These are phyloP conservation scores for Aspergillus sclerotioniger DNA, from an alignment of 495 filamentous ascomycete genomes.

Conservation along the genomic window DNA sequence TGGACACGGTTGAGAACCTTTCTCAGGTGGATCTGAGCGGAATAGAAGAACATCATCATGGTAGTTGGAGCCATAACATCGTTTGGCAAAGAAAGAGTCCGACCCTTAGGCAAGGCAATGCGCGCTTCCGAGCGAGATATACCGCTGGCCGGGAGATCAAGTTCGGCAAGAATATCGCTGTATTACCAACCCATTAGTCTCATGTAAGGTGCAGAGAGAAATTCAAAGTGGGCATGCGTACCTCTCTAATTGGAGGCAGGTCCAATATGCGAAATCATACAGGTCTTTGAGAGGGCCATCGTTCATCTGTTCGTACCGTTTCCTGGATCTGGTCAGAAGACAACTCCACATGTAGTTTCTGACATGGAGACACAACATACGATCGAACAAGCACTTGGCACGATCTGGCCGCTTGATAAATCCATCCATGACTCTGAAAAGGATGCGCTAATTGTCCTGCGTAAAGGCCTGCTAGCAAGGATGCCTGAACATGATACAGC, in stretches of 20 bases:
- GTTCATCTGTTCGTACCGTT: constrained; percentile 33
- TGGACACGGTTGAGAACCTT: constrained; percentile 85
- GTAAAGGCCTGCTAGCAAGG: constrained; percentile 84
- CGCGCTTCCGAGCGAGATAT: constrained; percentile 70
- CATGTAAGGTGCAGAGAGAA: not conserved
- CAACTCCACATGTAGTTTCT: not conserved
- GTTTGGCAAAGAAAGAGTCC: constrained; percentile 31
- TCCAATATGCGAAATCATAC: constrained; percentile 84
- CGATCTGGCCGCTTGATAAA: constrained; percentile 72
- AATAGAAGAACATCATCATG: constrained; percentile 74
- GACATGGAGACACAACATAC: constrained; percentile 47
- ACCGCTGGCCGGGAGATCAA: constrained; percentile 76
- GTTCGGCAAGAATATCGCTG: constrained; percentile 89
- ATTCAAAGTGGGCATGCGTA: constrained; percentile 29
- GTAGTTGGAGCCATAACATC: constrained; percentile 33
- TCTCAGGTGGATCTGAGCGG: constrained; percentile 79
- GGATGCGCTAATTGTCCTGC: constrained; percentile 83
- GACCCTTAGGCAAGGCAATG: constrained; percentile 59
- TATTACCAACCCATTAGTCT: not conserved
- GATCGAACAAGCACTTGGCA: constrained; percentile 75
- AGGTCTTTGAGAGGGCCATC: constrained; percentile 44
- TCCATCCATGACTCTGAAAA: constrained; percentile 87
- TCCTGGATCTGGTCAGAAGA: constrained; percentile 18
- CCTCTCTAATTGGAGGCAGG: constrained; percentile 91
- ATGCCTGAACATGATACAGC: constrained; percentile 79